These are phyloP conservation scores for Sanghuangporus sanghuang DNA, from an alignment of 1,284 basidiomycete genomes.

Conservation along the genomic window DNA sequence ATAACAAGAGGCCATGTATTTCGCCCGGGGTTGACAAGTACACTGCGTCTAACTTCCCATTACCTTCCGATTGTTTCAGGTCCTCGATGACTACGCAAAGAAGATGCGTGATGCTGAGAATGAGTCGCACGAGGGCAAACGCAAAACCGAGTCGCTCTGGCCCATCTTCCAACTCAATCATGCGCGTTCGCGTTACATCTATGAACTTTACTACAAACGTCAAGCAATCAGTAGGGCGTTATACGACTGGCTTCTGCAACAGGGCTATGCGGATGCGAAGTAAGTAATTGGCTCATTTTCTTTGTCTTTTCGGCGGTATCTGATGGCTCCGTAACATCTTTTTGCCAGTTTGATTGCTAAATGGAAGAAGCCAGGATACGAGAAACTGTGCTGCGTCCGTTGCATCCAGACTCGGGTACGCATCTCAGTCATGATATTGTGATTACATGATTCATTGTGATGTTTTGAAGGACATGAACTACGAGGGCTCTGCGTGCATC, in stretches of 20 bases:
- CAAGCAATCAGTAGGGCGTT: constrained; percentile 92
- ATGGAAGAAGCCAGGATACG: constrained; percentile 99
- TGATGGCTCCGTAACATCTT: constrained; percentile 7
- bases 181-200: constrained; percentile 93
- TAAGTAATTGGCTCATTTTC: constrained; percentile 39
- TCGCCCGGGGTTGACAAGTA: constrained; percentile 5
- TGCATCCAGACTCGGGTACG: constrained; percentile 92
- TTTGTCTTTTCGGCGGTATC: neutral
- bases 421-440: constrained; percentile 11
- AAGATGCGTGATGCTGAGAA: constrained; percentile 98
- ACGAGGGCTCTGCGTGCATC: constrained; percentile 98
- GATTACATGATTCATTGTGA: constrained; percentile 19
- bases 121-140: constrained; percentile 95
- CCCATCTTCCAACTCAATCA: constrained; percentile 98
- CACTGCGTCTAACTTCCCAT: neutral
- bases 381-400: constrained; percentile 95
- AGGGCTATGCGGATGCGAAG: constrained; percentile 97
- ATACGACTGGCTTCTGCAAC: constrained; percentile 98
- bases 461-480: constrained; percentile 87
- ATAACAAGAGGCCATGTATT: neutral
- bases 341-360: constrained; percentile 86
- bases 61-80: constrained; percentile 36
- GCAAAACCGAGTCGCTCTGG: constrained; percentile 97
- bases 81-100: constrained; percentile 92
- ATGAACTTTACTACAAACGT: constrained; percentile 98